These are phyloP conservation scores for Dendrocalamus sinicus DNA, from an alignment of 176 grass and related monocot genomes.

Conservation along the genomic window DNA sequence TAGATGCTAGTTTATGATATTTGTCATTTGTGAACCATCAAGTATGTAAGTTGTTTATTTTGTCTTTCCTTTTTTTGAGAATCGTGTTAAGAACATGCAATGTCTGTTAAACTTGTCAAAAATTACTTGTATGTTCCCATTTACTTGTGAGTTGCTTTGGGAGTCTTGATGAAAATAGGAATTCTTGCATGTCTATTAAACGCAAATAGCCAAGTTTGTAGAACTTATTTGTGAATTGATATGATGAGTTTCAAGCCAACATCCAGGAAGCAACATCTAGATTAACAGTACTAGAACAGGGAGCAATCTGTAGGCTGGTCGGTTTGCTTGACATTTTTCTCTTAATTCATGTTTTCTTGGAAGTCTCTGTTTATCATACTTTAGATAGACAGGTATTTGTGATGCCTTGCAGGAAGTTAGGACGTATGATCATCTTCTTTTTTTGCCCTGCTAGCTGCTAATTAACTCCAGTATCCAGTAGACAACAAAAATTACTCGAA, in stretches of 20 bases:
- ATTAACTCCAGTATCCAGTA: neutral
- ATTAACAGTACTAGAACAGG: neutral
- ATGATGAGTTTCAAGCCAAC: neutral
- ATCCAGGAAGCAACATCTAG: neutral
- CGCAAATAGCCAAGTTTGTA: neutral
- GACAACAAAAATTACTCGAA: neutral
- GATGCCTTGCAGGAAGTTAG: neutral
- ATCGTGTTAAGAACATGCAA: neutral
- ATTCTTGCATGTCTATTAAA: neutral
- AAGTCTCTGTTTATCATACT: neutral
- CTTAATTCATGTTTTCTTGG: neutral
- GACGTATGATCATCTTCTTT: neutral
- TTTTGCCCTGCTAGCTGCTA: neutral
- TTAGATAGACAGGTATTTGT: slow-evolving; percentile 12
- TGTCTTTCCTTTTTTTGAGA: neutral
- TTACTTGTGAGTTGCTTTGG: neutral
- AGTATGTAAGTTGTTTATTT: neutral
- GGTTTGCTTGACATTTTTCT: neutral
- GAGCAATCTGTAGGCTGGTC: neutral
- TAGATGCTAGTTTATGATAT: neutral
- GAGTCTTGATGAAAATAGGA: neutral
- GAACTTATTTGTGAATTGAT: neutral
- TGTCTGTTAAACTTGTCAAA: neutral
- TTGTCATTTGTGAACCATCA: neutral
- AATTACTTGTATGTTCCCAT: neutral